Evolutionary conservation across 768 basidiomycete species (phyloP).

Genomic region (Pulveroboletus sp.): DNA sequence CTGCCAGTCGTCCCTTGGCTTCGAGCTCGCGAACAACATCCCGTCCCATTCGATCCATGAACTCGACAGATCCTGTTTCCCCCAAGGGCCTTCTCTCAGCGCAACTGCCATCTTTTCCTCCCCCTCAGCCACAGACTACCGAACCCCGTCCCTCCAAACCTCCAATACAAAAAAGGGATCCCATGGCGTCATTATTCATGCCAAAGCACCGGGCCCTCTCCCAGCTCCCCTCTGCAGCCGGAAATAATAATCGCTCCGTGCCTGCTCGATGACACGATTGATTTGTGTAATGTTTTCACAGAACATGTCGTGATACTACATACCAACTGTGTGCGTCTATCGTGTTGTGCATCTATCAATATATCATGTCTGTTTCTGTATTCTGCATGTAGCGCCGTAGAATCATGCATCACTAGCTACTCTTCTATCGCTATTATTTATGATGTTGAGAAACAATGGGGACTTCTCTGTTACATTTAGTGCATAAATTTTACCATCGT

Average conservation of each 20-base stretch:
- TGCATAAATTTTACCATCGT: slow-evolving; percentile 7
- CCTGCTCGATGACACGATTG: slow-evolving; percentile 20
- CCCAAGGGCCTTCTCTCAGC: slow-evolving; percentile 31
- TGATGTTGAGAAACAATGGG: background rate
- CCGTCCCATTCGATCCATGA: slow-evolving; percentile 33
- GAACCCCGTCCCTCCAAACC: slow-evolving; percentile 36
- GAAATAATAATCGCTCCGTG: slow-evolving; percentile 16
- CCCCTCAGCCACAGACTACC: slow-evolving; percentile 16
- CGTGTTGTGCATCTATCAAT: background rate
- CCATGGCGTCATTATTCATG: slow-evolving; percentile 62
- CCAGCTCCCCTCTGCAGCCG: slow-evolving; percentile 43
- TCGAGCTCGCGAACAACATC: slow-evolving; percentile 9
- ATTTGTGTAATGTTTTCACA: background rate
- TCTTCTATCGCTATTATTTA: slow-evolving; percentile 10
- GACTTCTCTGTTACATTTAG: background rate
- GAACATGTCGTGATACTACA: background rate
- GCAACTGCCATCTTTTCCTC: slow-evolving; percentile 9
- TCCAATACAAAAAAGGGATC: slow-evolving; percentile 55
- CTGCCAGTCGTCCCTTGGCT: slow-evolving; percentile 35
- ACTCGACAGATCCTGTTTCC: slow-evolving; percentile 6
- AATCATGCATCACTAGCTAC: slow-evolving; percentile 7
- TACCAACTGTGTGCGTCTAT: background rate
- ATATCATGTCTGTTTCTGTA: slow-evolving; percentile 8
- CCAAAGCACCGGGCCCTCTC: slow-evolving; percentile 71
- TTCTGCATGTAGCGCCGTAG: slow-evolving; percentile 14